Percentiles rank a stretch among this genome's conserved stretches.
Evolutionary conservation across 2,329 filamentous ascomycete species (phyloP).

Genomic region (Nemania abortiva): DNA sequence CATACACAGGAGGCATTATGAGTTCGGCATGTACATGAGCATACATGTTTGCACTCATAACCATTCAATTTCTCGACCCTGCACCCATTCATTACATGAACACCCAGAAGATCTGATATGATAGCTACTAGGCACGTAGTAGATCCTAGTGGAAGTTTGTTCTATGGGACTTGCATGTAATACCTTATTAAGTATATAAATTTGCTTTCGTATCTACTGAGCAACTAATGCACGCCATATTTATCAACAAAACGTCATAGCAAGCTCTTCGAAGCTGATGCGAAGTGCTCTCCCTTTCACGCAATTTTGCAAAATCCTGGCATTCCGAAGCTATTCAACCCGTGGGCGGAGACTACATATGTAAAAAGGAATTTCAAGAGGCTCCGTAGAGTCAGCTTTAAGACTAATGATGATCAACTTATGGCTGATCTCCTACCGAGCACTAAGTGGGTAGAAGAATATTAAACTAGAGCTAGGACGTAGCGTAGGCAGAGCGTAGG

Average conservation of each 20-base stretch:
- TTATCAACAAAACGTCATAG: background rate
- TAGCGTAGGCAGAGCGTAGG: background rate
- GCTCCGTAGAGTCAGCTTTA: slow-evolving; percentile 4
- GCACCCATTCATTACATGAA: background rate
- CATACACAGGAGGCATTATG: no score
- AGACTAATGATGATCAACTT: slow-evolving; percentile 21
- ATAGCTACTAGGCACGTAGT: background rate
- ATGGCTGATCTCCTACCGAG: background rate
- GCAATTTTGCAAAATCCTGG: no score
- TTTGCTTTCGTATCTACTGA: background rate
- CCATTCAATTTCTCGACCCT: background rate
- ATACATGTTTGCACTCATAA: background rate
- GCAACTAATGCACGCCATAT: background rate
- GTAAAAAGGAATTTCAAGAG: background rate
- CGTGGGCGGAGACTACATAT: background rate
- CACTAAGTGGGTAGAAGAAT: slow-evolving; percentile 17
- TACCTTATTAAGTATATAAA: no score
- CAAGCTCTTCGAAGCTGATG: background rate
- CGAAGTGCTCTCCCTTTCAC: no score
- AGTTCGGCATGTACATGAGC: background rate
- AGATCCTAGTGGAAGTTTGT: slow-evolving; percentile 5
- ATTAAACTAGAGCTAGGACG: slow-evolving; percentile 2
- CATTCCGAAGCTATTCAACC: no score
- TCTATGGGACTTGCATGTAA: background rate
- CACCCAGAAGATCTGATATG: background rate